Percentiles rank a stretch among this genome's conserved stretches.
Evolutionary conservation across 805 yeast genomes (phyloP).

Genomic region (Suhomyces sp.): DNA sequence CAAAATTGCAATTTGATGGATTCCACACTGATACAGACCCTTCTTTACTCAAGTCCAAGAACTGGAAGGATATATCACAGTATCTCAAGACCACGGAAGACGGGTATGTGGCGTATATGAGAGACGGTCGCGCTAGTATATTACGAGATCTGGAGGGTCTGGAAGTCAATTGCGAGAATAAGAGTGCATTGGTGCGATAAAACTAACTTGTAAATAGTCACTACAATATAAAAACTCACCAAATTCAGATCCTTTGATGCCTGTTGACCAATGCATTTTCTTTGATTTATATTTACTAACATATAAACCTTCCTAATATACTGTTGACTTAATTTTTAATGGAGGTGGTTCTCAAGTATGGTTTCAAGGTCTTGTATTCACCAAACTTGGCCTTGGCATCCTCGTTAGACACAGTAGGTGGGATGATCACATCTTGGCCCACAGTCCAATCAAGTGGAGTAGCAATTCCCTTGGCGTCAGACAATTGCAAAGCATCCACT

Average conservation of each 20-base stretch:
- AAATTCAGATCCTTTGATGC: too few relatives aligned
- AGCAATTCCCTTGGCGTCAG: constrained; percentile 59
- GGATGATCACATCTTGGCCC: constrained; percentile 72
- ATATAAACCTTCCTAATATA: neutral
- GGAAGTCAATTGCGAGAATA: neutral
- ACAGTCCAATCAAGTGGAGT: constrained; percentile 74
- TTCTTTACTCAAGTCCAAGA: constrained; percentile 29
- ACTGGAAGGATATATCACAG: constrained; percentile 32
- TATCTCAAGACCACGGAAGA: constrained; percentile 26
- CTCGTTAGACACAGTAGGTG: constrained; percentile 59
- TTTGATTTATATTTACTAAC: neutral
- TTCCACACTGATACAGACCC: constrained; percentile 12
- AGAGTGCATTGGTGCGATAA: neutral
- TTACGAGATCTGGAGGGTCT: neutral
- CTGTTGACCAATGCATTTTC: too few relatives aligned
- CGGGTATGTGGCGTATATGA: constrained; percentile 28
- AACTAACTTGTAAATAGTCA: neutral
- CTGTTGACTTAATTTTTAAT: neutral
- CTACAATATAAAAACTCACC: too few relatives aligned
- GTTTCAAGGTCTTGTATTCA: constrained; percentile 57
- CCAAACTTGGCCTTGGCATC: constrained; percentile 62
- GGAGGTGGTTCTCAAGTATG: constrained; percentile 59
- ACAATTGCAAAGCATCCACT: constrained; percentile 64
- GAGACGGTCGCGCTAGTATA: constrained; percentile 8
- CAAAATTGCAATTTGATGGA: constrained; percentile 35